phyloP scores from a whole-genome alignment of 768 basidiomycete genomes.

The Mycena rosella region DNA sequence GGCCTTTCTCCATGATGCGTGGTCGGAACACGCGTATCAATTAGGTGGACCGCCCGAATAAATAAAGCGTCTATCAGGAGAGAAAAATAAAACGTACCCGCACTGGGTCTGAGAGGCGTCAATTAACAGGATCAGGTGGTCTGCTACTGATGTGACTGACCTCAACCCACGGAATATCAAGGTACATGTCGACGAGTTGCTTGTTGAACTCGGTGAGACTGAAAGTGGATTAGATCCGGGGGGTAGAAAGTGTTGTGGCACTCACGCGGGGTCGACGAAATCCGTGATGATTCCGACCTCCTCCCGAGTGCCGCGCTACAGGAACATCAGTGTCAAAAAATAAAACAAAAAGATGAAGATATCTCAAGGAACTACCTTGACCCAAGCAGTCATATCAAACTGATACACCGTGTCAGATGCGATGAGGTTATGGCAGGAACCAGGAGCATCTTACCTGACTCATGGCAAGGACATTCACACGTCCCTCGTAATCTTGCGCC shows the following conservation, averaged over 20 bases:
- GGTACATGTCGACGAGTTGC: slow-evolving; percentile 79
- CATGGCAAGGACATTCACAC: slow-evolving; percentile 83
- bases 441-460: slow-evolving; percentile 76
- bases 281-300: slow-evolving; percentile 90
- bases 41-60: too few relatives aligned
- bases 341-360: slow-evolving; percentile 1
- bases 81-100: slow-evolving; percentile 93
- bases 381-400: slow-evolving; percentile 97
- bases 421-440: slow-evolving; percentile 8
- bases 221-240: slow-evolving; percentile 30
- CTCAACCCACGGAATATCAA: slow-evolving; percentile 86
- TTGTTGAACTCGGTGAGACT: slow-evolving; percentile 89
- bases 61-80: too few relatives aligned
- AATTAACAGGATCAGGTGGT: slow-evolving; percentile 33
- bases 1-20: slow-evolving; percentile 87
- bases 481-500: slow-evolving; percentile 77
- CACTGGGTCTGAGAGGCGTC: slow-evolving; percentile 74
- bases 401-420: slow-evolving; percentile 45
- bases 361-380: slow-evolving; percentile 71
- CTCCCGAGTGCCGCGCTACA: slow-evolving; percentile 74
- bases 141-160: slow-evolving; percentile 45
- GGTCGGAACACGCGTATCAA: slow-evolving; percentile 47
- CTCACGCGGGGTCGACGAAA: slow-evolving; percentile 68
- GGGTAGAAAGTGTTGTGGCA: slow-evolving; percentile 20
- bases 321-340: slow-evolving; percentile 31